Evolutionary conservation across 2,329 filamentous ascomycete genomes (phyloP).

Genomic region (Sporothrix inflata): DNA sequence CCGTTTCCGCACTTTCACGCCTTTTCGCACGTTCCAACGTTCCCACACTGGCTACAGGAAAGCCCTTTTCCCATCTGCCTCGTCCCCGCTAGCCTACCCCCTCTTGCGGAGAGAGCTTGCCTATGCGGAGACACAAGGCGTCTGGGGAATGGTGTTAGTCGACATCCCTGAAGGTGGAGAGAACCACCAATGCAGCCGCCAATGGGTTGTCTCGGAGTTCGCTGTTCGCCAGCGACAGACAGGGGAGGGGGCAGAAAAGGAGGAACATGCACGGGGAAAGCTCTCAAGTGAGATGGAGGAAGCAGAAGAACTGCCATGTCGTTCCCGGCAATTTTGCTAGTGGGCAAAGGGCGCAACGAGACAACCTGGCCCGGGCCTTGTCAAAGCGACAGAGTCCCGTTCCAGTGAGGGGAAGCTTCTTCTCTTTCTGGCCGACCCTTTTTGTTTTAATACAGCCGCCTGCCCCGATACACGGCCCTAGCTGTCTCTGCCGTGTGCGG

Average conservation of each 20-base stretch:
- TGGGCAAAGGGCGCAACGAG: background rate
- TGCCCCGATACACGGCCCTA: conserved; percentile 3
- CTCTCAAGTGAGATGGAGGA: background rate
- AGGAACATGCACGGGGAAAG: background rate
- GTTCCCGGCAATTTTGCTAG: background rate
- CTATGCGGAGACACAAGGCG: background rate
- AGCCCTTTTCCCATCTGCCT: background rate
- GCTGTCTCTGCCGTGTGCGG: background rate
- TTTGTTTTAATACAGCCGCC: conserved; percentile 21
- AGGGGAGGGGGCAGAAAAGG: background rate
- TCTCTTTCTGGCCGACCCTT: background rate
- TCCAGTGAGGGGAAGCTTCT: conserved; percentile 13
- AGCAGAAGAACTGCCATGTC: too few species aligned
- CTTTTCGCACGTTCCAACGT: background rate
- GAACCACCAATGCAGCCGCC: conserved; percentile 4
- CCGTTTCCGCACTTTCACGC: background rate
- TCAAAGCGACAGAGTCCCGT: conserved; percentile 13
- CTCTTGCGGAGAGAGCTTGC: conserved; percentile 5
- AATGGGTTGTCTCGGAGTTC: conserved; percentile 6
- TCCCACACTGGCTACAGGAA: background rate
- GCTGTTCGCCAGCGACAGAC: background rate
- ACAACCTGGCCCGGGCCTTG: background rate
- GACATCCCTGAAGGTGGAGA: background rate
- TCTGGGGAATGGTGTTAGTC: conserved; percentile 18
- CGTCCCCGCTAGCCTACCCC: background rate